Conservation (phyloP, 106 monocot genomes). For the Dendrobium huoshanense region DNA sequence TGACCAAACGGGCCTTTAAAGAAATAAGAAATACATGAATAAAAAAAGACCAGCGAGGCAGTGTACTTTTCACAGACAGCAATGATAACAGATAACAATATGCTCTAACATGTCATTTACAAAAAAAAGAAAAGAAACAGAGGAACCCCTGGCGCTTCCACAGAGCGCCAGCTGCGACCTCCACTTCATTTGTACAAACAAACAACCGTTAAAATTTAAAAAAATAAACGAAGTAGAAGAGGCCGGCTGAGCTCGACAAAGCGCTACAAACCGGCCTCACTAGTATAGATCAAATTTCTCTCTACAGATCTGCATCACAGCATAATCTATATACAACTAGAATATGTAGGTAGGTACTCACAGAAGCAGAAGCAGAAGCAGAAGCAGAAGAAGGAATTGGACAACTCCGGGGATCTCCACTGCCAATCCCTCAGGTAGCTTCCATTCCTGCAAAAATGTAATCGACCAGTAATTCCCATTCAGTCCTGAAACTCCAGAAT, state of each 20-base stretch:
- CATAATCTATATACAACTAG: too few species aligned
- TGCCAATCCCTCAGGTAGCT: neutral
- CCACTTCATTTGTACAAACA: too few species aligned
- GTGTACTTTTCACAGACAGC: too few species aligned
- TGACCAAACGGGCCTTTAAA: too few species aligned
- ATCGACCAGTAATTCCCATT: neutral
- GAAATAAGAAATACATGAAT: too few species aligned
- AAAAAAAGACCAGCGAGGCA: too few species aligned
- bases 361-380: neutral
- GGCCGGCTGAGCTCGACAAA: conserved; percentile 1
- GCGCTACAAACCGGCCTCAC: neutral
- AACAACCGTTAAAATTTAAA: neutral
- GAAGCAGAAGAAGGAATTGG: neutral
- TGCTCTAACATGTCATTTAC: neutral
- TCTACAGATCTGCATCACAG: too few species aligned
- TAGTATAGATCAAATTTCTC: neutral
- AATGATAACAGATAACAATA: neutral
- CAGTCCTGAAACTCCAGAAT: neutral
- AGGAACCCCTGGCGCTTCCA: neutral
- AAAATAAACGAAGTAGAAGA: neutral
- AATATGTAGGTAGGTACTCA: neutral
- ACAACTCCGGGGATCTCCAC: conserved; percentile 6
- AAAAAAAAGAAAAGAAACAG: neutral
- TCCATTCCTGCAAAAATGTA: neutral
- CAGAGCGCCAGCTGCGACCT: too few species aligned